Conservation (phyloP, 2,329 filamentous ascomycete genomes). For the Colletotrichum orchidophilum region DNA sequence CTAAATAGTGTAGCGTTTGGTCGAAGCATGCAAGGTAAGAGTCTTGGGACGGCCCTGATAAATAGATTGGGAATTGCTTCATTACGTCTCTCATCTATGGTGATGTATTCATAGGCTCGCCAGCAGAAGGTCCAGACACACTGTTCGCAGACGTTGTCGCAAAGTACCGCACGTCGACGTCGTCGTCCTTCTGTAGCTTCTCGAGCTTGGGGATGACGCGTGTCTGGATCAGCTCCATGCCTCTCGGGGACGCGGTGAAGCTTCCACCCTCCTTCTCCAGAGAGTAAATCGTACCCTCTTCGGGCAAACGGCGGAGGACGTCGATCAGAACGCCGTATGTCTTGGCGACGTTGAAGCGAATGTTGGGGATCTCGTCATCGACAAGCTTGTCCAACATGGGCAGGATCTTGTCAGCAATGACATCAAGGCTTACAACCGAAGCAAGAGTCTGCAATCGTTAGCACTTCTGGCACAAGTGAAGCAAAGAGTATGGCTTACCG, state of each 20-base stretch:
- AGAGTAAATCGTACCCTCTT: conserved; percentile 85
- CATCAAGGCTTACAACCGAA: conserved; percentile 89
- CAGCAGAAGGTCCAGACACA: conserved; percentile 57
- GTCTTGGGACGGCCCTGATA: conserved; percentile 14
- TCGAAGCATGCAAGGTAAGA: conserved; percentile 23
- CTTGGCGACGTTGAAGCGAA: conserved; percentile 99
- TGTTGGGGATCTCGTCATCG: conserved; percentile 95
- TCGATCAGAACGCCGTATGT: conserved; percentile 91
- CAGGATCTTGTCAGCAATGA: conserved; percentile 91
- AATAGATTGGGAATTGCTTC: conserved; percentile 62
- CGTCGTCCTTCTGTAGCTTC: conserved; percentile 96
- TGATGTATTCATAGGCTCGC: conserved; percentile 72
- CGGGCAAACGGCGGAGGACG: conserved; percentile 90
- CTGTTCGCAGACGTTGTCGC: conserved; percentile 85
- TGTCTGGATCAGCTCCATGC: conserved; percentile 83
- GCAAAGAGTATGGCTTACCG: conserved; percentile 69
- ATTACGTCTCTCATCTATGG: conserved; percentile 65
- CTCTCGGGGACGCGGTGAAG: conserved; percentile 73
- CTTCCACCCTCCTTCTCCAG: conserved; percentile 80
- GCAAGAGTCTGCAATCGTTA: conserved; percentile 78
- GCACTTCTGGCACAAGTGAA: conserved; percentile 36
- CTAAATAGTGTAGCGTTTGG: conserved; percentile 11
- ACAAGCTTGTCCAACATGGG: conserved; percentile 97
- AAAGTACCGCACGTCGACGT: conserved; percentile 98
- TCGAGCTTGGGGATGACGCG: conserved; percentile 89